Percentiles rank a stretch among this genome's conserved stretches.
Evolutionary conservation across 1,284 basidiomycete species (phyloP).

Genomic region (Chalciporus sp.): DNA sequence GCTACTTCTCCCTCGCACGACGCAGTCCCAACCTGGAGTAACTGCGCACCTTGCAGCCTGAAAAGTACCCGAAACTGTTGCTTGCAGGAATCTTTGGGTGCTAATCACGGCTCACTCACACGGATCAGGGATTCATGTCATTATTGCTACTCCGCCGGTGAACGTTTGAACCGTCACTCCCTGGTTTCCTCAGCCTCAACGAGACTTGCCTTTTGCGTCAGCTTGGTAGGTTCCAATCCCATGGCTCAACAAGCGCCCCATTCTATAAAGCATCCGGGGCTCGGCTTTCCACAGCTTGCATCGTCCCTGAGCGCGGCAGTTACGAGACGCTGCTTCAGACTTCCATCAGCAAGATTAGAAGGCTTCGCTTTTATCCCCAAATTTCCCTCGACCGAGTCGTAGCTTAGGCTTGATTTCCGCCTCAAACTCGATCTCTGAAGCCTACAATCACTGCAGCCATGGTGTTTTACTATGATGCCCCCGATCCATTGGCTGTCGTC

Average conservation of each 20-base stretch:
- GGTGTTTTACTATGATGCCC: conserved; percentile 35
- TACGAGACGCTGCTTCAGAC: not conserved
- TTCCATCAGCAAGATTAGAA: not conserved
- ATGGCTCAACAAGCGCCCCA: no score
- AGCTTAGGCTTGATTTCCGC: not conserved
- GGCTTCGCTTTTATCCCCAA: not conserved
- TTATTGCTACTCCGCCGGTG: no score
- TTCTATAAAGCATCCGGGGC: no score
- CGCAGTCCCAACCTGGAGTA: no score
- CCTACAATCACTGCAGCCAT: conserved; percentile 6
- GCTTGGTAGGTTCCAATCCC: not conserved
- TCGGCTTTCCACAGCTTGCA: not conserved
- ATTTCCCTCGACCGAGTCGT: not conserved
- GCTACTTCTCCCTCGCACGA: no score
- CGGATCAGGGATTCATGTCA: no score
- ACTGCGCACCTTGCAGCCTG: no score
- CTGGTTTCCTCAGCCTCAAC: no score
- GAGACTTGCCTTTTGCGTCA: not conserved
- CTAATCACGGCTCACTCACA: no score
- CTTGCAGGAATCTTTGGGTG: no score
- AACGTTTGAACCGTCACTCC: no score
- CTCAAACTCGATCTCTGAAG: not conserved
- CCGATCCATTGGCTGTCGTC: conserved; percentile 55
- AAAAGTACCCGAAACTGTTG: no score
- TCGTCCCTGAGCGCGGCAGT: not conserved